phyloP scores from a whole-genome alignment of 1,284 basidiomycete genomes.

The Hymenochaete sp. region DNA sequence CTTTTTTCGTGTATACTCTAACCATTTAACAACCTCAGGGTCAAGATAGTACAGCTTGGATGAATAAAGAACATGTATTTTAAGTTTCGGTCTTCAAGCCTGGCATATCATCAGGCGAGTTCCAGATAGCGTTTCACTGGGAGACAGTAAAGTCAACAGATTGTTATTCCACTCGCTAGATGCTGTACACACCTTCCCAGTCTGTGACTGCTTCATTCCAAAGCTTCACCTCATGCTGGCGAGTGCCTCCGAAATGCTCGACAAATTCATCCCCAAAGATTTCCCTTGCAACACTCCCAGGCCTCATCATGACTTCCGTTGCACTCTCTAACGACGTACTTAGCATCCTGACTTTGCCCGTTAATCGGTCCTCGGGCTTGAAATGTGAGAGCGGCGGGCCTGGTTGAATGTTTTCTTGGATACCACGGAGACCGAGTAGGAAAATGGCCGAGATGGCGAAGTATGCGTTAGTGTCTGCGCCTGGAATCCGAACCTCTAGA shows the following conservation, averaged over 20 bases:
- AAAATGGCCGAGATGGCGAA: constrained; percentile 84
- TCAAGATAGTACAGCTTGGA: not conserved
- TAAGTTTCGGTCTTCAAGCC: not conserved
- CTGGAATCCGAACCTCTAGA: constrained; percentile 88
- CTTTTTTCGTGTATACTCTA: not conserved
- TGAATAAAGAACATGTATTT: not conserved
- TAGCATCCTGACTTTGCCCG: constrained; percentile 60
- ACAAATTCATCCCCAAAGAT: constrained; percentile 86
- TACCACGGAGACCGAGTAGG: constrained; percentile 78
- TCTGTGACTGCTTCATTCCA: constrained; percentile 88
- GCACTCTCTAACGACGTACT: constrained; percentile 74
- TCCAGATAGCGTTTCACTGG: constrained; percentile 82
- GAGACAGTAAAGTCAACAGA: constrained; percentile 1
- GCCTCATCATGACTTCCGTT: constrained; percentile 69
- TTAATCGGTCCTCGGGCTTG: constrained; percentile 45
- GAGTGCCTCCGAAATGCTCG: constrained; percentile 88
- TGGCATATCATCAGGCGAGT: constrained; percentile 41
- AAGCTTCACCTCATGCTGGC: constrained; percentile 78
- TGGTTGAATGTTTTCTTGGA: constrained; percentile 63
- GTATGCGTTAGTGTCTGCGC: constrained; percentile 93
- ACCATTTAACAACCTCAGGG: not conserved
- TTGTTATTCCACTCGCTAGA: not conserved
- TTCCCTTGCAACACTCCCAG: constrained; percentile 75
- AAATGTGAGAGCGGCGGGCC: constrained; percentile 63
- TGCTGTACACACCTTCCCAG: constrained; percentile 72